These are phyloP conservation scores for Chaetomiaceae sp. DNA, from an alignment of 2,329 filamentous ascomycete species.

Conservation along the genomic window DNA sequence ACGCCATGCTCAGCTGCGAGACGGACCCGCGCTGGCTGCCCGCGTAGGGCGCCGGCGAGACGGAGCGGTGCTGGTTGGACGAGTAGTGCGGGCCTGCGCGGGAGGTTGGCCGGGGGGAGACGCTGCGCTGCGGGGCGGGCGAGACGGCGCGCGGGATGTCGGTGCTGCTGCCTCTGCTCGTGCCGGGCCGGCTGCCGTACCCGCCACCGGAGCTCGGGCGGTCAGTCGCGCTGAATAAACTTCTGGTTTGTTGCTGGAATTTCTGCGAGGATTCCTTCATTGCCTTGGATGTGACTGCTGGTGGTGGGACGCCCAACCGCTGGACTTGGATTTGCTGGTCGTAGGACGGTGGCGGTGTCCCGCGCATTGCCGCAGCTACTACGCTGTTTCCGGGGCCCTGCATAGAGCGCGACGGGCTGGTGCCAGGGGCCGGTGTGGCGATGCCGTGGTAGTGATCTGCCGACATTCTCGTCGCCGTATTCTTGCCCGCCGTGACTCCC, in stretches of 20 bases:
- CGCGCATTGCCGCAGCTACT: slow-evolving; percentile 56
- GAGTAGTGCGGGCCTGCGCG: slow-evolving; percentile 5
- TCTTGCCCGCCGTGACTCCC: slow-evolving; percentile 70
- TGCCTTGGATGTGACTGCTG: slow-evolving; percentile 85
- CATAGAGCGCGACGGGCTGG: slow-evolving; percentile 38
- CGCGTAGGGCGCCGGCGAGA: slow-evolving; percentile 57
- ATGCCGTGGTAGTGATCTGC: slow-evolving; percentile 95
- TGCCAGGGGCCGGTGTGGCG: slow-evolving; percentile 60
- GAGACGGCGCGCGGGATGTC: slow-evolving; percentile 60
- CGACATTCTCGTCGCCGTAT: slow-evolving; percentile 78
- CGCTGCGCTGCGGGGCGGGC: slow-evolving; percentile 52
- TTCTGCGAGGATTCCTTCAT: slow-evolving; percentile 95
- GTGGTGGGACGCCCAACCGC: slow-evolving; percentile 80
- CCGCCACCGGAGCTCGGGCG: slow-evolving; percentile 35
- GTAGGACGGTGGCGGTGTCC: slow-evolving; percentile 84
- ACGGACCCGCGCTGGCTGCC: slow-evolving; percentile 34
- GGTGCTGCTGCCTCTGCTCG: slow-evolving; percentile 48
- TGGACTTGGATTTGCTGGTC: slow-evolving; percentile 70
- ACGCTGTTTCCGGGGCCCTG: slow-evolving; percentile 37
- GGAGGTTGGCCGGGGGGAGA: slow-evolving; percentile 37
- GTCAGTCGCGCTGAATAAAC: slow-evolving; percentile 58
- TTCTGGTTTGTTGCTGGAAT: slow-evolving; percentile 77
- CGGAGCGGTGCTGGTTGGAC: slow-evolving; percentile 11
- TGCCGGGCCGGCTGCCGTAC: slow-evolving; percentile 44
- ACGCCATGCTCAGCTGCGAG: slow-evolving; percentile 17